Evolutionary conservation across 2,329 filamentous ascomycete genomes (phyloP).

Genomic region (Immersiporthe knoxdaviesiana): DNA sequence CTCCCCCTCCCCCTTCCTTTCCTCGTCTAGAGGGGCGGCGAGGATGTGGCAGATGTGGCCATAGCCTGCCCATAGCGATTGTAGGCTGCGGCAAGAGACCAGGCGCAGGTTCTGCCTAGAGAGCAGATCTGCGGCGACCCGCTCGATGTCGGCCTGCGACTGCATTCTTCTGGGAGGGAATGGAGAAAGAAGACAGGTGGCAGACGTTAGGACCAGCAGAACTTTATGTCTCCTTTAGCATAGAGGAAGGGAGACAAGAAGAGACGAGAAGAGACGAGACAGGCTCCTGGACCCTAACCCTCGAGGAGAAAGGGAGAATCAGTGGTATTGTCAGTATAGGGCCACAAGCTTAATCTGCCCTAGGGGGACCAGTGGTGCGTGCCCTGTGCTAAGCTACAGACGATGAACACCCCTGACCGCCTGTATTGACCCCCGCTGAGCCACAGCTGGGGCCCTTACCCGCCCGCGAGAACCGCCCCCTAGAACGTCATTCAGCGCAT

Average conservation of each 20-base stretch:
- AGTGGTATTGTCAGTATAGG: neutral
- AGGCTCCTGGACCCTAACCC: neutral
- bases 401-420: neutral
- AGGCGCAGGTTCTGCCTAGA: conserved; percentile 32
- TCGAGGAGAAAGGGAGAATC: neutral
- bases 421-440: neutral
- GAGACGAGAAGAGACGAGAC: neutral
- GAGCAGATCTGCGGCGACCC: conserved; percentile 18
- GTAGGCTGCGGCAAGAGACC: conserved; percentile 43
- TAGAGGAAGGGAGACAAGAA: too few species aligned
- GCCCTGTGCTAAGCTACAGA: neutral
- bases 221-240: neutral
- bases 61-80: conserved; percentile 56
- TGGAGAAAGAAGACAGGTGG: too few species aligned
- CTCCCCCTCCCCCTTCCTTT: neutral
- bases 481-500: neutral
- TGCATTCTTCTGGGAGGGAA: conserved; percentile 7
- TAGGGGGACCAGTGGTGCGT: neutral
- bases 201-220: neutral
- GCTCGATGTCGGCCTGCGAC: conserved; percentile 19
- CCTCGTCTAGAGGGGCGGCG: conserved; percentile 41
- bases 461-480: neutral
- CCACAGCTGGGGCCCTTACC: neutral
- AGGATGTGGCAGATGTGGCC: conserved; percentile 59
- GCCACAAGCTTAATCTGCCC: too few species aligned